phyloP scores from a whole-genome alignment of 2,329 filamentous ascomycete species.

The Penicillium verrucosum region DNA sequence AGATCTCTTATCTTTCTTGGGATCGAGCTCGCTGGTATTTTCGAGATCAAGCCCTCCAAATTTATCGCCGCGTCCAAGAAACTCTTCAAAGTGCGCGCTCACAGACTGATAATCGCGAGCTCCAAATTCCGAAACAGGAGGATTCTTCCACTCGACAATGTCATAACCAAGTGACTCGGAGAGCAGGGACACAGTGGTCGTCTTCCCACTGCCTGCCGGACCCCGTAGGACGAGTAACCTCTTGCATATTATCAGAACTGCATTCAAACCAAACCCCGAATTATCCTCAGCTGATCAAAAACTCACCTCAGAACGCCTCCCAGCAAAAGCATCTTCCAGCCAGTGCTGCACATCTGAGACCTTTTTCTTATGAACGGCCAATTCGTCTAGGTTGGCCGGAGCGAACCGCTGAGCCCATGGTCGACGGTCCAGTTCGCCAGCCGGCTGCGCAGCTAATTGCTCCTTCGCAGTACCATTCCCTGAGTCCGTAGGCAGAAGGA shows the following conservation, averaged over 20 bases:
- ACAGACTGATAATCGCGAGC: conserved; percentile 65
- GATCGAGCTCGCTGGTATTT: conserved; percentile 2
- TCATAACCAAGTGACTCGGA: conserved; percentile 73
- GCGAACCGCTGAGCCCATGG: conserved; percentile 88
- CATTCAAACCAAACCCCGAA: background rate
- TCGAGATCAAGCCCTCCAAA: conserved; percentile 67
- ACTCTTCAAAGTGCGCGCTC: conserved; percentile 85
- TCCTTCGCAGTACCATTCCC: background rate
- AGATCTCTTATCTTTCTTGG: background rate
- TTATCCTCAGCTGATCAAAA: background rate
- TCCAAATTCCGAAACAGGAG: conserved; percentile 59
- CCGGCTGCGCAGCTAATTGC: conserved; percentile 10
- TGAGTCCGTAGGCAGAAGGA: conserved; percentile 22
- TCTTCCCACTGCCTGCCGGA: conserved; percentile 88
- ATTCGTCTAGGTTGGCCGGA: conserved; percentile 70
- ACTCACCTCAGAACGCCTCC: conserved; percentile 46
- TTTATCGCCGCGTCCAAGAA: conserved; percentile 74
- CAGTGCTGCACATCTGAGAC: conserved; percentile 80
- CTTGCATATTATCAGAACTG: conserved; percentile 51
- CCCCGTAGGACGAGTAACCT: conserved; percentile 82
- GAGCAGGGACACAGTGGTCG: conserved; percentile 75
- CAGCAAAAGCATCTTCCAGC: conserved; percentile 70
- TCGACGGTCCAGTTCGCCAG: conserved; percentile 50
- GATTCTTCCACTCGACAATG: conserved; percentile 88
- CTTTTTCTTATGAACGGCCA: conserved; percentile 94